These are phyloP conservation scores for Quercus robur DNA, from an alignment of 306 rosid species.

Conservation along the genomic window DNA sequence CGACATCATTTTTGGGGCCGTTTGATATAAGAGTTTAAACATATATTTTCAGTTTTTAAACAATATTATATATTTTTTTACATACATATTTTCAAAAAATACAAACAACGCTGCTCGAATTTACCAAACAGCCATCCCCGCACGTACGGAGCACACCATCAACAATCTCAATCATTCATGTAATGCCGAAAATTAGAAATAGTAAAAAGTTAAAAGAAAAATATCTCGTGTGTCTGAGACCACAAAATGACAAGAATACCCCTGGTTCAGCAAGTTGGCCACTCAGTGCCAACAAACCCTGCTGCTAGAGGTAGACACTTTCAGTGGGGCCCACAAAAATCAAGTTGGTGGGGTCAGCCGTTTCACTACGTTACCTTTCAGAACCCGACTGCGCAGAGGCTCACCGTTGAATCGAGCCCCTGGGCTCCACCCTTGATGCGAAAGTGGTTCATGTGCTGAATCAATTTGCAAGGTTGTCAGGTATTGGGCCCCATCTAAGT, in stretches of 20 bases:
- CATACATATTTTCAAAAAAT: too few species aligned
- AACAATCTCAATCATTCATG: too few species aligned
- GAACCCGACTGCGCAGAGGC: slow-evolving; percentile 17
- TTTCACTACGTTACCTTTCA: neutral
- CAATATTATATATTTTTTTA: too few species aligned
- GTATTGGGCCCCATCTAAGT: neutral
- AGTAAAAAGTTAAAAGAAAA: neutral
- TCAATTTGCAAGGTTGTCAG: neutral
- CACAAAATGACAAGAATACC: neutral
- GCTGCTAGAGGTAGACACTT: too few species aligned
- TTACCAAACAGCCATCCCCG: too few species aligned
- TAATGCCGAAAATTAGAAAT: too few species aligned
- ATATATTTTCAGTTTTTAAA: too few species aligned
- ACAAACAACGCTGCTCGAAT: too few species aligned
- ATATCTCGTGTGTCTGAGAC: neutral
- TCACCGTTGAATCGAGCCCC: slow-evolving; percentile 19
- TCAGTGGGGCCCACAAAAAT: slow-evolving; percentile 11
- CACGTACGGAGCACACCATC: too few species aligned
- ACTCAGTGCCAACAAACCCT: neutral
- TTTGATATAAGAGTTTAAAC: too few species aligned
- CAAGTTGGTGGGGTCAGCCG: neutral
- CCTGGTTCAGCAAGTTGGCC: neutral
- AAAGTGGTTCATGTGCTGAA: too few species aligned
- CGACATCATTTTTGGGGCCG: too few species aligned
- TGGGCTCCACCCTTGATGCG: slow-evolving; percentile 14